Percentiles rank a stretch among this genome's conserved stretches.
These are phyloP conservation scores for Nymphaea colorata DNA, from an alignment of 164 flowering plant species.

Conservation along the genomic window DNA sequence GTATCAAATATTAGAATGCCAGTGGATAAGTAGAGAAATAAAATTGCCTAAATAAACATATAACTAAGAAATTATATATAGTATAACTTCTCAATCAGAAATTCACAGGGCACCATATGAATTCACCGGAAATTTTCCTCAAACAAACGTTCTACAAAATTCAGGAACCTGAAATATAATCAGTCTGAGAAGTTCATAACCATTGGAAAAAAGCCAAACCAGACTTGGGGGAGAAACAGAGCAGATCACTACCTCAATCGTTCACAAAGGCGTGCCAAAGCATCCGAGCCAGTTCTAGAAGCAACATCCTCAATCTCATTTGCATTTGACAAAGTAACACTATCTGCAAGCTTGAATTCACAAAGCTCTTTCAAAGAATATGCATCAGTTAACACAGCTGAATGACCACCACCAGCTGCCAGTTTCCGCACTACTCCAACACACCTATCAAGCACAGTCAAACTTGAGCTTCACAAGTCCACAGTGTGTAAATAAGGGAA, in stretches of 20 bases:
- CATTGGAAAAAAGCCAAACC: too few relatives aligned
- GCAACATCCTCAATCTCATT: conserved; percentile 73
- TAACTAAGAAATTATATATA: too few relatives aligned
- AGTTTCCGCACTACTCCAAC: conserved; percentile 84
- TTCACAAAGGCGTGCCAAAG: conserved; percentile 87
- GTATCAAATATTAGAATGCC: too few relatives aligned
- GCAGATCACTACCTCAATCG: conserved; percentile 50
- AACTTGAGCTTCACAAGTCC: background rate
- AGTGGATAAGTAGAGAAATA: too few relatives aligned
- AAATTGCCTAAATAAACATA: too few relatives aligned
- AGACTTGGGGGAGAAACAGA: too few relatives aligned
- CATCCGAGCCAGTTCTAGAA: conserved; percentile 79
- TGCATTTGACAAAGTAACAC: conserved; percentile 56
- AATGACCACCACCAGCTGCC: conserved; percentile 99
- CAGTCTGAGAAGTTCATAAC: too few relatives aligned
- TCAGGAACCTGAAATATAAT: too few relatives aligned
- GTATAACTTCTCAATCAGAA: too few relatives aligned
- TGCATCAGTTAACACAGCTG: conserved; percentile 94
- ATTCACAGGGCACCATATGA: too few relatives aligned
- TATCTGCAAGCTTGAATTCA: conserved; percentile 83
- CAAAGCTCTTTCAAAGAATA: conserved; percentile 87
- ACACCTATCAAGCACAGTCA: conserved; percentile 40
- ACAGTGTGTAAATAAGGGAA: background rate
- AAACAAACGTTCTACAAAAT: too few relatives aligned
- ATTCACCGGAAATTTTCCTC: too few relatives aligned